Percentiles rank a stretch among this genome's conserved stretches.
Conservation (phyloP, 306 rosid species). For the Inga laurina region DNA sequence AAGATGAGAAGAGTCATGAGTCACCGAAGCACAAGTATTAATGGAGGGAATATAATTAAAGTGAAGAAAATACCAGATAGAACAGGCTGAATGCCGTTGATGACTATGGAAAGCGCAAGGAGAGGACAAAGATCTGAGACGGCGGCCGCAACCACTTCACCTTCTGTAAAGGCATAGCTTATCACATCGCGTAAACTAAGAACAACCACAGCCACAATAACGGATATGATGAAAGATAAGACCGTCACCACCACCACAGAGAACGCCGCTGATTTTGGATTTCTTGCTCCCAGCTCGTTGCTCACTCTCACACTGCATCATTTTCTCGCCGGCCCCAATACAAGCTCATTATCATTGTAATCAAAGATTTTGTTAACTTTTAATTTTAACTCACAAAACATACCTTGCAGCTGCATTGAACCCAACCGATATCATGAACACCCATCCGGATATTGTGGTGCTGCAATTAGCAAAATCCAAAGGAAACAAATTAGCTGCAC, state of each 20-base stretch:
- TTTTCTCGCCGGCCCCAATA: background rate
- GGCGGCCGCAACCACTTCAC: slow-evolving; percentile 75
- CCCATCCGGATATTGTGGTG: slow-evolving; percentile 66
- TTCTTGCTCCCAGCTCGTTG: slow-evolving; percentile 76
- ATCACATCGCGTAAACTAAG: slow-evolving; percentile 52
- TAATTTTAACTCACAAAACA: background rate
- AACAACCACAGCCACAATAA: slow-evolving; percentile 44
- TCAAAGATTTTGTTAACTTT: no score
- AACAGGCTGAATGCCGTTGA: slow-evolving; percentile 85
- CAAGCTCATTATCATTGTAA: no score
- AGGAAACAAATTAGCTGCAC: no score
- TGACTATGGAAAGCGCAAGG: slow-evolving; percentile 61
- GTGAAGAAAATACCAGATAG: slow-evolving; percentile 54
- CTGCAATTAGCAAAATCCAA: slow-evolving; percentile 43
- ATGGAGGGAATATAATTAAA: background rate
- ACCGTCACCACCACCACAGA: slow-evolving; percentile 58
- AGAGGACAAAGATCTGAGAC: slow-evolving; percentile 84
- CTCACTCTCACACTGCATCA: slow-evolving; percentile 77
- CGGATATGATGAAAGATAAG: slow-evolving; percentile 59
- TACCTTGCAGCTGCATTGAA: slow-evolving; percentile 93
- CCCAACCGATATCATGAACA: slow-evolving; percentile 81
- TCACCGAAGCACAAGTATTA: background rate
- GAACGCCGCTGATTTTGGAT: slow-evolving; percentile 77
- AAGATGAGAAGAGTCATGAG: no score
- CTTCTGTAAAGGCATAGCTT: slow-evolving; percentile 74